These are phyloP conservation scores for Xenoacremonium recifei DNA, from an alignment of 2,329 filamentous ascomycete genomes.

Conservation along the genomic window DNA sequence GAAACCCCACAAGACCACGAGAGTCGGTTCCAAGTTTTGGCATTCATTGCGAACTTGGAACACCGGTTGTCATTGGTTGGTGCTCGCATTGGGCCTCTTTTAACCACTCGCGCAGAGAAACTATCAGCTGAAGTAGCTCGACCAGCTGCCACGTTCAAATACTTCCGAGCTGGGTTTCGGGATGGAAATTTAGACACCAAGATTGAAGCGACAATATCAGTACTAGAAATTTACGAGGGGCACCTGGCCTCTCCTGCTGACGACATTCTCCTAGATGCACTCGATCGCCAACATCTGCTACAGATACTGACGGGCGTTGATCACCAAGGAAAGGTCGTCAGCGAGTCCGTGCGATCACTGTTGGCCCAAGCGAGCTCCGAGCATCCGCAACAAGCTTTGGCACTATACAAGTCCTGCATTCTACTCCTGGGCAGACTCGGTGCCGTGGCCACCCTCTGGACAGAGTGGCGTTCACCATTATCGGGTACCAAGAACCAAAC, in stretches of 20 bases:
- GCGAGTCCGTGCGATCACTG: constrained; percentile 24
- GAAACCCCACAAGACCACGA: too few relatives aligned
- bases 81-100: constrained; percentile 20
- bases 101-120: constrained; percentile 30
- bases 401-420: constrained; percentile 27
- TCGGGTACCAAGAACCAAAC: constrained; percentile 2
- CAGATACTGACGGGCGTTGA: constrained; percentile 28
- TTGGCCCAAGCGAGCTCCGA: constrained; percentile 4
- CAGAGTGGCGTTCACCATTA: constrained; percentile 24
- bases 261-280: constrained; percentile 4
- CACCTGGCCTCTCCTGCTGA: constrained; percentile 8
- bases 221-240: constrained; percentile 16
- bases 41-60: constrained; percentile 41
- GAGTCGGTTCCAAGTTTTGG: constrained; percentile 24
- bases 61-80: constrained; percentile 28
- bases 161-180: constrained; percentile 23
- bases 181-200: constrained; percentile 10
- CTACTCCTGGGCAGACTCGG: constrained; percentile 29
- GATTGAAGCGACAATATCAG: constrained; percentile 11
- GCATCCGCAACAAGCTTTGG: constrained; percentile 4
- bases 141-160: constrained; percentile 21
- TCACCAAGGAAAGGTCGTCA: constrained; percentile 15
- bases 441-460: constrained; percentile 29
- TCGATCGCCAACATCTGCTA: constrained; percentile 24
- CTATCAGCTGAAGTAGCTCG: constrained; percentile 29